phyloP scores from a whole-genome alignment of 805 yeast genomes.

The Wickerhamomyces chaumierensis region DNA sequence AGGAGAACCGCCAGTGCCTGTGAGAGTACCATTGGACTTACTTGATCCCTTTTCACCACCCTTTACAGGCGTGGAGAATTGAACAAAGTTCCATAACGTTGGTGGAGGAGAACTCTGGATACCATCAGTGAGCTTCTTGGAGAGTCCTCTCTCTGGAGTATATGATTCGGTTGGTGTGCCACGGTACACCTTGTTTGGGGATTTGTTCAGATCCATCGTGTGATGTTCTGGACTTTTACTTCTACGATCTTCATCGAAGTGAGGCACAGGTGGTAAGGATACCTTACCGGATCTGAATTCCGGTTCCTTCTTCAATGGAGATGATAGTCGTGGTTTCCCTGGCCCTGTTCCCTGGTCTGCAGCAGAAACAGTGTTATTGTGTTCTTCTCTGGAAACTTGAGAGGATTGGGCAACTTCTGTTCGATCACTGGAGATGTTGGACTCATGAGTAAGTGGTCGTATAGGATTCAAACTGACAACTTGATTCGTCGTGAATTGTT shows the following conservation, averaged over 20 bases:
- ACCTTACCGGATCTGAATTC: constrained; percentile 9
- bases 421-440: constrained; percentile 10
- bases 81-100: constrained; percentile 89
- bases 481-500: too few species aligned
- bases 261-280: constrained; percentile 7
- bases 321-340: constrained; percentile 2
- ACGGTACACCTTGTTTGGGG: constrained; percentile 32
- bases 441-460: constrained; percentile 11
- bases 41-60: constrained; percentile 10
- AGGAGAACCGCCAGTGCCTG: constrained; percentile 11
- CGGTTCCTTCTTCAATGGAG: constrained; percentile 9
- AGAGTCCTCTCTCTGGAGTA: constrained; percentile 48
- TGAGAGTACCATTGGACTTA: constrained; percentile 3
- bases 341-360: too few species aligned
- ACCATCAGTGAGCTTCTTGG: constrained; percentile 14
- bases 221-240: constrained; percentile 2
- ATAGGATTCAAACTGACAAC: background rate
- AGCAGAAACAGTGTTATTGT: too few species aligned
- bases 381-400: too few species aligned
- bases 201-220: constrained; percentile 9
- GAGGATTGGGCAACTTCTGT: constrained; percentile 11
- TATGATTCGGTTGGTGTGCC: constrained; percentile 48
- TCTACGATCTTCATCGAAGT: constrained; percentile 2
- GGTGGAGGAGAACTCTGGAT: constrained; percentile 44
- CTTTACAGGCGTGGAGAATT: constrained; percentile 39